Evolutionary conservation across 208 protist species (phyloP).

Genomic region (Balamuthia mandrillaris): DNA sequence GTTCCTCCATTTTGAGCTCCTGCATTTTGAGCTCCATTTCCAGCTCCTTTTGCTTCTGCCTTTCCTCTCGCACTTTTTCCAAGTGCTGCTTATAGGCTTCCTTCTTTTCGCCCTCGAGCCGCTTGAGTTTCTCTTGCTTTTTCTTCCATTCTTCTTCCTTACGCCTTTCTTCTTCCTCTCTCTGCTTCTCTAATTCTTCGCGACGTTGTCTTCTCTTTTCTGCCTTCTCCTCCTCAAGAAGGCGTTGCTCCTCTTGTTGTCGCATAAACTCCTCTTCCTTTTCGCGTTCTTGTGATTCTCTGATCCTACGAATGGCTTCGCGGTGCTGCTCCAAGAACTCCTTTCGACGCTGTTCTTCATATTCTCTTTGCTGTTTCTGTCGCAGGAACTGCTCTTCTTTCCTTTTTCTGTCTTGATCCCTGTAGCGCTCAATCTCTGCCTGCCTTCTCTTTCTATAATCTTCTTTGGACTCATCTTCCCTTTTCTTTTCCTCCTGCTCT

Average conservation of each 20-base stretch:
- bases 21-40: no score
- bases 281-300: background rate
- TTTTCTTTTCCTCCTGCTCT: background rate
- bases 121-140: constrained; percentile 35
- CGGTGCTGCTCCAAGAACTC: background rate
- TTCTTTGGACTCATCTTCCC: background rate
- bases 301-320: background rate
- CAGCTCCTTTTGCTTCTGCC: constrained; percentile 8
- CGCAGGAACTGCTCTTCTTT: background rate
- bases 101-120: constrained; percentile 37
- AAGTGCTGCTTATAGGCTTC: constrained; percentile 5
- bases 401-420: constrained; percentile 17
- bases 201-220: background rate
- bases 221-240: background rate
- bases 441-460: background rate
- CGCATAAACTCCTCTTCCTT: constrained; percentile 13
- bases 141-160: constrained; percentile 23
- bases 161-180: constrained; percentile 3
- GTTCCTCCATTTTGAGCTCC: constrained; percentile 15
- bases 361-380: constrained; percentile 2
- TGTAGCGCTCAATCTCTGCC: background rate
- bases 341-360: background rate
- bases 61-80: background rate
- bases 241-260: background rate
- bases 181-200: background rate